phyloP scores from a whole-genome alignment of 441 rosid species.

The Erodium moschatum region DNA sequence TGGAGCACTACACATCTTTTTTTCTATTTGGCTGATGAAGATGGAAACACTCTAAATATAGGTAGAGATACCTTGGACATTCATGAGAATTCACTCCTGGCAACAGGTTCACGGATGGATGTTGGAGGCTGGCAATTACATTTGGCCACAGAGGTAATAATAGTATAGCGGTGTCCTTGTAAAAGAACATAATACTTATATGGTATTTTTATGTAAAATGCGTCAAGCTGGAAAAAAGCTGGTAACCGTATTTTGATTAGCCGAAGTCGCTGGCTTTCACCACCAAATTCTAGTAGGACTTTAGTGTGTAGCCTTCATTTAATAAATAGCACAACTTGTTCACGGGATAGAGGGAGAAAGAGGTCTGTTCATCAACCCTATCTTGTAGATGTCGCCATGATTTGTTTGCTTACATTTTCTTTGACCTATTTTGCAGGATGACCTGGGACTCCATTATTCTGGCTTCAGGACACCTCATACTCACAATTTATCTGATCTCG shows the following conservation, averaged over 20 bases:
- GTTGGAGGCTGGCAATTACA: constrained; percentile 88
- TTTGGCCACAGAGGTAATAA: constrained; percentile 58
- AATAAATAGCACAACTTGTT: background rate
- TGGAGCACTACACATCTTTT: constrained; percentile 61
- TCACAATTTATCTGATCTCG: constrained; percentile 87
- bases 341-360: background rate
- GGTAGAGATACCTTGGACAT: constrained; percentile 33
- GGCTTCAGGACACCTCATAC: constrained; percentile 94
- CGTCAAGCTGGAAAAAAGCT: background rate
- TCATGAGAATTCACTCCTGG: constrained; percentile 53
- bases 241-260: background rate
- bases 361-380: background rate
- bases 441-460: constrained; percentile 65
- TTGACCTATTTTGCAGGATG: constrained; percentile 40
- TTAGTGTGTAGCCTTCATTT: background rate
- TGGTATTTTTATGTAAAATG: background rate
- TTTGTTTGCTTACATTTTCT: constrained; percentile 4
- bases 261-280: too few species aligned
- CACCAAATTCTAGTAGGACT: too few species aligned
- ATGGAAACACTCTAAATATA: constrained; percentile 56
- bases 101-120: constrained; percentile 68
- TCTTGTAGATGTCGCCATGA: background rate
- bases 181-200: constrained; percentile 7
- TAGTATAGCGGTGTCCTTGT: constrained; percentile 9
- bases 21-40: constrained; percentile 92